Base-by-base conservation (phyloP, 805 yeast genomes). In the Blastobotrys peoriensis region DNA sequence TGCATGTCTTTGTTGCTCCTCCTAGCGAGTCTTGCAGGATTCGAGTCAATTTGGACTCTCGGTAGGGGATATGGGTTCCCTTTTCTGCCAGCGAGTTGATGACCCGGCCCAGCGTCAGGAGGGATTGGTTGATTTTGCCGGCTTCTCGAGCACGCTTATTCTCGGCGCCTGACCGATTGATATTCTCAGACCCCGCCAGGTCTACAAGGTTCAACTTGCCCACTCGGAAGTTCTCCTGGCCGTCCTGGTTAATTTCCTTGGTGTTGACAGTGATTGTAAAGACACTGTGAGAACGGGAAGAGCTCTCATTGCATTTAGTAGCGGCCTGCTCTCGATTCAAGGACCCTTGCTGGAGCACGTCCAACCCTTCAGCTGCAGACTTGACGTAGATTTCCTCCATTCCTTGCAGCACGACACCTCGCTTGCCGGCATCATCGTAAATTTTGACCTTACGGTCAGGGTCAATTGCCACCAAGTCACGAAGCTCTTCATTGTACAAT, bases 171-270 rank as follows among this genome's bases (percentile, higher is more conserved):
- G 95, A 83, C 55, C 87, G 69, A 50, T 69, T 74, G 45, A 89
- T 82, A 59, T 88, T 87, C 62, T 89, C 98, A 3, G 95, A 85
- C 0, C 98, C 97, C 0, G 97, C 98, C 51, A 89, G 70, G 66
- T 89, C 97, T 4, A 89, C 97, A 25, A 87, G 66, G 57, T 87
- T 86, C 60, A 86, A 71, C 57, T 84, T 86, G 3, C 88, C 82
- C 22, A 72, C 64, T 49, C 78, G 64, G 48, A 74, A 70, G 23
- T 67, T 51, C 48, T 76, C 80, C 54, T 75, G 76, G 3, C 76
- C 75, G 2, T 74, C 71, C 2, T 68, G 57, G 41, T 70, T 71
- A 22, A 66, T 64, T 51, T 71, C 74, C 47, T 76, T 79, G 53
- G 82, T 70, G 46, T 73, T 73, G 3, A 74, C 72, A 3, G 78